Conservation (phyloP, 257 asterid genomes). For the Nicotiana undulata region DNA sequence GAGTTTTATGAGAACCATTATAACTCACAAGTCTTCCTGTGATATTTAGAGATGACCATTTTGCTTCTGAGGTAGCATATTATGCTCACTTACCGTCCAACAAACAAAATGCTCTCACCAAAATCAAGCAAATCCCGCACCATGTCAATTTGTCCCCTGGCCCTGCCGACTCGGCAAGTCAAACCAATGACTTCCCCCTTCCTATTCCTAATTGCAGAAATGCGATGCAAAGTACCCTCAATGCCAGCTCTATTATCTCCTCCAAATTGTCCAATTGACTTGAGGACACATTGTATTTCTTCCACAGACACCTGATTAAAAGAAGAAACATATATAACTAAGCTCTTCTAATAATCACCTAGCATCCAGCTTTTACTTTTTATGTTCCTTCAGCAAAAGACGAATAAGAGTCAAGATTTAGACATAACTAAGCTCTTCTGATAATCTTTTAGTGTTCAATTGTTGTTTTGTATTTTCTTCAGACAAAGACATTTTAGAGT, state of each 20-base stretch:
- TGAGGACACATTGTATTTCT: slow-evolving; percentile 56
- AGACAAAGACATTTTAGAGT: neutral
- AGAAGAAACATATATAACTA: neutral
- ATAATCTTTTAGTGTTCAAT: neutral
- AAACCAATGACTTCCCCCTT: slow-evolving; percentile 55
- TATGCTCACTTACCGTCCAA: slow-evolving; percentile 56
- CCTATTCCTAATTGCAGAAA: slow-evolving; percentile 69
- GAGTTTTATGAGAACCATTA: neutral
- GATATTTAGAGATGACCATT: neutral
- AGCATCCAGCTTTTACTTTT: neutral
- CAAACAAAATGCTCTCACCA: slow-evolving; percentile 77
- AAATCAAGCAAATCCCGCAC: slow-evolving; percentile 65
- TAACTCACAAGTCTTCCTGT: neutral
- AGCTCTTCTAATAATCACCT: neutral
- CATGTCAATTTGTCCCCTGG: slow-evolving; percentile 49
- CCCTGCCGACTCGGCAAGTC: slow-evolving; percentile 80
- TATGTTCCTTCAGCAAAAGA: neutral
- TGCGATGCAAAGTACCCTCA: slow-evolving; percentile 70
- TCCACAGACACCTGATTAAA: slow-evolving; percentile 46
- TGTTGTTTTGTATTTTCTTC: neutral
- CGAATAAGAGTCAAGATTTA: neutral
- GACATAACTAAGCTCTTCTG: neutral
- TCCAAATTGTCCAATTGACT: slow-evolving; percentile 63
- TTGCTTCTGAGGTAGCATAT: neutral
- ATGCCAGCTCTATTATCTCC: slow-evolving; percentile 73